phyloP scores from a whole-genome alignment of 306 rosid species.

The Sindora glabra region DNA sequence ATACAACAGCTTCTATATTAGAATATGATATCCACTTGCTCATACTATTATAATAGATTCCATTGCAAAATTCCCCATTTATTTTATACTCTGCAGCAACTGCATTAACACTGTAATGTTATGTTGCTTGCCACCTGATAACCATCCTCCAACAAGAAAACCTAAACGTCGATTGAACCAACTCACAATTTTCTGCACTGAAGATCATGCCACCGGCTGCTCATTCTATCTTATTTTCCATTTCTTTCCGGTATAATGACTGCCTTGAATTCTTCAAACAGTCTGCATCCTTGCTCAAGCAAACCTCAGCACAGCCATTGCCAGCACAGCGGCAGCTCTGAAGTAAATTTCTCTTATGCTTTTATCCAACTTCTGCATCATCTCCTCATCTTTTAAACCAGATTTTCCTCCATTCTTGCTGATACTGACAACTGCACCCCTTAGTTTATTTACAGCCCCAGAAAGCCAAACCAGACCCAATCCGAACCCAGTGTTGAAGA shows the following conservation, averaged over 20 bases:
- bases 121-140: neutral
- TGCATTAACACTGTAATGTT: too few species aligned
- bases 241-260: conserved; percentile 17
- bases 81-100: too few species aligned
- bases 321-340: conserved; percentile 59
- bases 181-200: neutral
- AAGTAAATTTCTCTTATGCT: conserved; percentile 49
- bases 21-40: too few species aligned
- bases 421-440: conserved; percentile 40
- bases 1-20: too few species aligned
- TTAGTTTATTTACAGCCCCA: conserved; percentile 56
- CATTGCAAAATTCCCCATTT: too few species aligned
- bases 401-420: conserved; percentile 50
- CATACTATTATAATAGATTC: too few species aligned
- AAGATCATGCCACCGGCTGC: conserved; percentile 5
- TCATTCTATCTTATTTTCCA: neutral
- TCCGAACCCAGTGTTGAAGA: conserved; percentile 56
- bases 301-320: conserved; percentile 48
- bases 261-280: conserved; percentile 8
- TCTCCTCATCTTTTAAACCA: conserved; percentile 52
- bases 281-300: conserved; percentile 35
- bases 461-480: conserved; percentile 81
- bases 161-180: conserved; percentile 7
- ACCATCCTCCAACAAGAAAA: neutral
- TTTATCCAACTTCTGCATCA: conserved; percentile 46